These are phyloP conservation scores for Periconia macrospinosa DNA, from an alignment of 2,329 filamentous ascomycete species.

Conservation along the genomic window DNA sequence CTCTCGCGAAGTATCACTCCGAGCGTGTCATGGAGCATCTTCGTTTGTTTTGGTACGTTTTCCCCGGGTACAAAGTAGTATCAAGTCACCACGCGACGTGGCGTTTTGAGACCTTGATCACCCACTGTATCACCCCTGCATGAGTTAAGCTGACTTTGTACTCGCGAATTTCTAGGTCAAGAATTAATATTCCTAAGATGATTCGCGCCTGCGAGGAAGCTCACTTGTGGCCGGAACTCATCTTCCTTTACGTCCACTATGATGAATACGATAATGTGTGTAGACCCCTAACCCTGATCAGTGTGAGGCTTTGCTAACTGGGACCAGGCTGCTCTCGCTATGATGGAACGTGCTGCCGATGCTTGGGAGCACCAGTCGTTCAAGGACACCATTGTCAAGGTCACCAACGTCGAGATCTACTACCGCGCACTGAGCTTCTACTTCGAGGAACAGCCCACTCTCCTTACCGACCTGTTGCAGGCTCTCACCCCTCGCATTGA, in stretches of 20 bases:
- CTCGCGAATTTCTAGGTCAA: slow-evolving; percentile 40
- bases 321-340: slow-evolving; percentile 93
- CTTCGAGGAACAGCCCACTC: slow-evolving; percentile 91
- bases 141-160: neutral
- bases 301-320: slow-evolving; percentile 47
- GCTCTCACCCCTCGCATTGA: slow-evolving; percentile 91
- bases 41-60: slow-evolving; percentile 84
- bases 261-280: slow-evolving; percentile 63
- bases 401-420: slow-evolving; percentile 98
- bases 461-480: slow-evolving; percentile 94
- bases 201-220: slow-evolving; percentile 92
- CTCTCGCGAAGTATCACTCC: slow-evolving; percentile 90
- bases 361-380: slow-evolving; percentile 99
- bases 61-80: neutral
- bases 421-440: slow-evolving; percentile 98
- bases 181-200: slow-evolving; percentile 98
- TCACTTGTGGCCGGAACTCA: slow-evolving; percentile 94
- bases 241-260: slow-evolving; percentile 98
- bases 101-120: neutral
- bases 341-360: slow-evolving; percentile 97
- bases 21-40: slow-evolving; percentile 98
- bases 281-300: no score
- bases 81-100: neutral
- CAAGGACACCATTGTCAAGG: slow-evolving; percentile 98
- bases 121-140: neutral